A percentile compares a stretch with the other conserved stretches of the same genome.
Conservation (phyloP, 2,329 filamentous ascomycete genomes). For the Aureobasidium sp. region DNA sequence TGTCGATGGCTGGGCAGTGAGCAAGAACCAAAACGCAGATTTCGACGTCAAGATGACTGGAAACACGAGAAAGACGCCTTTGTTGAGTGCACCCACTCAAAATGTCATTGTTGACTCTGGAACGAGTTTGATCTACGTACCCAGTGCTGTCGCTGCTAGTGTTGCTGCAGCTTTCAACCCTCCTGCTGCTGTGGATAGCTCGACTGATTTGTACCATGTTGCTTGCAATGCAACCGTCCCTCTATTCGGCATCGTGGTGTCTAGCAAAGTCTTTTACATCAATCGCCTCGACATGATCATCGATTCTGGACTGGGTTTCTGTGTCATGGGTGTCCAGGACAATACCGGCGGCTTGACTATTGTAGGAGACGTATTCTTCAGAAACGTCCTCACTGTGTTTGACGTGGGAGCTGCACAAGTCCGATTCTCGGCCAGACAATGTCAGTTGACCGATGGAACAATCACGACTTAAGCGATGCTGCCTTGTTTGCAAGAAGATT, state of each 20-base stretch:
- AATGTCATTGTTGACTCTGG: conserved; percentile 52
- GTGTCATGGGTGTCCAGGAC: conserved; percentile 38
- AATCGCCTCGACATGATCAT: conserved; percentile 35
- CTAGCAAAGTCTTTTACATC: conserved; percentile 37
- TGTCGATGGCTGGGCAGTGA: conserved; percentile 36
- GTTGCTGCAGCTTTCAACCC: conserved; percentile 50
- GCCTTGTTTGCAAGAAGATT: neutral
- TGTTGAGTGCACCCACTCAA: conserved; percentile 9
- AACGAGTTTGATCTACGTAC: conserved; percentile 46
- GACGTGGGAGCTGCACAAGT: conserved; percentile 54
- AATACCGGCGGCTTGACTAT: conserved; percentile 40
- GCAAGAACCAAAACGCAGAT: conserved; percentile 25
- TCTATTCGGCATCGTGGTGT: conserved; percentile 45
- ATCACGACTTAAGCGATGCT: neutral
- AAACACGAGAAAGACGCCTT: conserved; percentile 18
- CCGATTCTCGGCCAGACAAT: conserved; percentile 48
- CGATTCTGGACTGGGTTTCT: conserved; percentile 26
- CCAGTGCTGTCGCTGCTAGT: conserved; percentile 37
- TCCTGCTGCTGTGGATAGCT: conserved; percentile 39
- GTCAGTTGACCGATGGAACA: conserved; percentile 14
- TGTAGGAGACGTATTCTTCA: conserved; percentile 54
- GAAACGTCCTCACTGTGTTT: conserved; percentile 57
- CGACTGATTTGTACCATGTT: conserved; percentile 41
- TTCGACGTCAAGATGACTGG: conserved; percentile 30
- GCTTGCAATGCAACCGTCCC: conserved; percentile 48